Evolutionary conservation across 2,329 filamentous ascomycete species (phyloP), one percentile per base, ranked within the genome.

Genomic region (Thermochaetoides dissita): DNA sequence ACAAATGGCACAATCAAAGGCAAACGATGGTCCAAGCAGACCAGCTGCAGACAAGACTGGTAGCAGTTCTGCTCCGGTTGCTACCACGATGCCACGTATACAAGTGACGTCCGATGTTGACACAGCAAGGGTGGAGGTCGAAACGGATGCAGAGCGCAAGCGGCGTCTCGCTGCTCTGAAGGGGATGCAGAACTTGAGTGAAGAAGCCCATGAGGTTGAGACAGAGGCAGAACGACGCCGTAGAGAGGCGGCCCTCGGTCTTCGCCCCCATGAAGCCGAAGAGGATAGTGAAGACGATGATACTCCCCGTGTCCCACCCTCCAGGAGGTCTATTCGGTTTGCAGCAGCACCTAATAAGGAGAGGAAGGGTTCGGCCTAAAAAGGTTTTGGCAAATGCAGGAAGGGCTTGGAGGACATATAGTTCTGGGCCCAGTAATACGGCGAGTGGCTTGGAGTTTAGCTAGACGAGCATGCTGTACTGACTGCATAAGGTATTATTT

Each of bases 211-310:
- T 24, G 17, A 24, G 17, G 5, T 24, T 5, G 84, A 88, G 61
- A 87, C 82, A 0, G 79, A 81, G 0, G 84, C 83, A 0, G 84
- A 89, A 59, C 69, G 80, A 43, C 71, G 81, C 34, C 68, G 84
- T 41, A 73, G 84, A 52, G 76, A 86, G 52, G 82, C 82, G 1
- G 84, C 84, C 1, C 63, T 89, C 2, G 82, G 83, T 8, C 66
- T 82, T 46, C 61, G 63, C 10, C 55, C 59, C 7, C 59, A 57
- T 2, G 61, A 57, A 7, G 60, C 58, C 0, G 65, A 64, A 11
- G 68, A 65, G 37, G 67, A 68, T 42, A 66, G 67, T 42, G 69
- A 79, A 31, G 76, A 79, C 24, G 74, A 77, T 45, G 71, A 75
- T 47, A 70, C 64, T 28, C 66, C 68, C 38, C 57, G 72, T 53